phyloP scores from a whole-genome alignment of 805 yeast genomes.

The Brettanomyces sp. region DNA sequence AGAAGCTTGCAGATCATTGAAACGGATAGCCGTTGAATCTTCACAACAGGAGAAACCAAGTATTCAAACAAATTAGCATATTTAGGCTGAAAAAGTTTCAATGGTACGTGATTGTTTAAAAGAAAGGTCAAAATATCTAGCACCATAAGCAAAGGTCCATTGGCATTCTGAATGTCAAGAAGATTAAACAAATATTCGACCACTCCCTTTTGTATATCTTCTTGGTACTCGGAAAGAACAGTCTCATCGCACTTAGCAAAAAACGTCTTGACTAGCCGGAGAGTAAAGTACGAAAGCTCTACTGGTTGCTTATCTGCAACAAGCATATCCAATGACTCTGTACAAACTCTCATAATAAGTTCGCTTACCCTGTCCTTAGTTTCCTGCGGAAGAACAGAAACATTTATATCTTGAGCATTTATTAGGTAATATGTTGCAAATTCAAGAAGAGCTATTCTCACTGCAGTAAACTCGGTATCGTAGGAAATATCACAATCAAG shows the following conservation, averaged over 20 bases:
- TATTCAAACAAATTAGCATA: conserved; percentile 29
- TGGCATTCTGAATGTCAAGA: conserved; percentile 4
- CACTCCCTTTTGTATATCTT: conserved; percentile 32
- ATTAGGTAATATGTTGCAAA: conserved; percentile 25
- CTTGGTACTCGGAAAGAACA: conserved; percentile 12
- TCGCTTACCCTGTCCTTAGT: conserved; percentile 25
- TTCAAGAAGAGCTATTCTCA: conserved; percentile 43
- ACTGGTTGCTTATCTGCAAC: conserved; percentile 10
- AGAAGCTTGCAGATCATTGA: conserved; percentile 32
- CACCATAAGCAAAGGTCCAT: conserved; percentile 26
- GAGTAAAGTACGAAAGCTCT: conserved; percentile 37
- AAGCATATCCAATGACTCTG: conserved; percentile 36
- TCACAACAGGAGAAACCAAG: conserved; percentile 17
- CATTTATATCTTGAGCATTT: conserved; percentile 24
- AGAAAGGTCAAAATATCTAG: conserved; percentile 24
- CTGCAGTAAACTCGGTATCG: conserved; percentile 40
- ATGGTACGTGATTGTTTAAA: conserved; percentile 18
- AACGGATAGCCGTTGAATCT: conserved; percentile 36
- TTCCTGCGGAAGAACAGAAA: conserved; percentile 20
- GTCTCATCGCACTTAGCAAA: no score
- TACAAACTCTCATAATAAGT: conserved; percentile 28
- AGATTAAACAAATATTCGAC: conserved; percentile 30
- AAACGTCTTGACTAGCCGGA: conserved; percentile 30
- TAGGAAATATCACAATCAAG: conserved; percentile 53
- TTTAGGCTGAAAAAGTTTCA: conserved; percentile 23